Evolutionary conservation across 2,329 filamentous ascomycete genomes (phyloP).

Genomic region (Scytalidium lignicola): DNA sequence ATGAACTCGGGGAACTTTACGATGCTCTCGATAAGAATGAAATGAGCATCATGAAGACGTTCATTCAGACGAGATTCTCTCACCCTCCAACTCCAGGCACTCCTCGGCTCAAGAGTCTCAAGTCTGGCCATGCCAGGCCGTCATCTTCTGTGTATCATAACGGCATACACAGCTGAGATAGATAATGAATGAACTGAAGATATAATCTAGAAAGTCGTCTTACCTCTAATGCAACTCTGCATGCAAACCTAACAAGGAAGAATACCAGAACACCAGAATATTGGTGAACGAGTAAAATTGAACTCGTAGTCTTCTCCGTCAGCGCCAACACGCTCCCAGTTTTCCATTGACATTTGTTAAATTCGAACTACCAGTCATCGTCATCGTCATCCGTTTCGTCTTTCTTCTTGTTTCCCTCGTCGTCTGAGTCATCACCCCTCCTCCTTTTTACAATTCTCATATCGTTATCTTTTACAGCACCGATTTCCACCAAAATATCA

Average conservation of each 20-base stretch:
- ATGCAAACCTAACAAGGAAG: not conserved
- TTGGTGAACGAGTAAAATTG: no score
- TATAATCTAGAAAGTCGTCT: not conserved
- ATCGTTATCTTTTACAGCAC: constrained; percentile 74
- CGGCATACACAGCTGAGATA: not conserved
- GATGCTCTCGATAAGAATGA: constrained; percentile 52
- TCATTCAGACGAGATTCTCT: constrained; percentile 54
- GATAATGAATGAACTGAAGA: not conserved
- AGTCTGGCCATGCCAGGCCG: constrained; percentile 12
- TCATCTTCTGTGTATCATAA: constrained; percentile 4
- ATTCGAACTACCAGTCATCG: constrained; percentile 47
- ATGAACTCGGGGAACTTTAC: constrained; percentile 67
- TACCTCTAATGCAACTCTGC: not conserved
- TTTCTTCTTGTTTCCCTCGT: constrained; percentile 21
- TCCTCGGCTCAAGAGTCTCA: constrained; percentile 42
- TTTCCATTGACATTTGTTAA: not conserved
- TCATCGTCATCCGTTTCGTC: constrained; percentile 33
- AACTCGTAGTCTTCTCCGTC: no score
- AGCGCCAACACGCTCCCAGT: no score
- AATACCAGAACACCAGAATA: no score
- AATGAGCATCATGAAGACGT: constrained; percentile 77
- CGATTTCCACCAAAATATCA: constrained; percentile 72
- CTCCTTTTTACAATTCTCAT: constrained; percentile 53
- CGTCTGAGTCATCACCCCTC: constrained; percentile 23
- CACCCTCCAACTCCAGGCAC: constrained; percentile 42